Base-by-base conservation (phyloP, 2,329 filamentous ascomycete species). In the Capronia americana region DNA sequence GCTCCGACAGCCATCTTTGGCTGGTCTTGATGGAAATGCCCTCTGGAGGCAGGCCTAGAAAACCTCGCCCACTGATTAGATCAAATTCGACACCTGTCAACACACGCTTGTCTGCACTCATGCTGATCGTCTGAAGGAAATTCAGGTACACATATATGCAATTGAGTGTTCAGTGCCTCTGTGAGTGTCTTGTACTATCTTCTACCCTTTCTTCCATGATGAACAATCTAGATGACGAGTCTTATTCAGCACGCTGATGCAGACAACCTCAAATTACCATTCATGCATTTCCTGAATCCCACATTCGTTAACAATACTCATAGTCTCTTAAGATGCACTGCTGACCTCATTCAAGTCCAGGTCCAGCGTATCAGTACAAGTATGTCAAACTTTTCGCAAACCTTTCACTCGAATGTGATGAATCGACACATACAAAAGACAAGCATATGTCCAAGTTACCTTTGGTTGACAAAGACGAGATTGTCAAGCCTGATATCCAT, bases 31-130 rank as follows among this genome's bases (percentile, higher is more conserved):
- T 84, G 91, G 93, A 88, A 87, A 90, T 87, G 92, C 92, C 92
- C 77, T 82, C 86, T 91, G 92, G 92, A 81, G 92, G 92, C 92
- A 96, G 92, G 93, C 93, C 92, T 97, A 96, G 92, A 96, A 97
- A 97, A 96, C 93, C 93, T 96, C 88, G 92, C 92, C 93, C 91
- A 94, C 93, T 96, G 93, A 96, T 34, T 20, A 4, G 28, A 55
- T 28, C 28, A 11, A 34, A 6, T 17, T 55, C 53, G 17, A 55
- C n/a, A 17, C 34, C 28, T 55, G 24, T 28, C 26, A 34, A 17
- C 20, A 51, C 10, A 51, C 20, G 11, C 48, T n/a, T 23, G 10
- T 51, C 48, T 51, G 23, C 48, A 23, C 26, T n/a, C 53, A 30
- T 55, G 53, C 53, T 55, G 53, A 55, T 34, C n/a, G 11, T 53